Evolutionary conservation across 1,284 basidiomycete species (phyloP).

Genomic region (Ustilago loliicola): DNA sequence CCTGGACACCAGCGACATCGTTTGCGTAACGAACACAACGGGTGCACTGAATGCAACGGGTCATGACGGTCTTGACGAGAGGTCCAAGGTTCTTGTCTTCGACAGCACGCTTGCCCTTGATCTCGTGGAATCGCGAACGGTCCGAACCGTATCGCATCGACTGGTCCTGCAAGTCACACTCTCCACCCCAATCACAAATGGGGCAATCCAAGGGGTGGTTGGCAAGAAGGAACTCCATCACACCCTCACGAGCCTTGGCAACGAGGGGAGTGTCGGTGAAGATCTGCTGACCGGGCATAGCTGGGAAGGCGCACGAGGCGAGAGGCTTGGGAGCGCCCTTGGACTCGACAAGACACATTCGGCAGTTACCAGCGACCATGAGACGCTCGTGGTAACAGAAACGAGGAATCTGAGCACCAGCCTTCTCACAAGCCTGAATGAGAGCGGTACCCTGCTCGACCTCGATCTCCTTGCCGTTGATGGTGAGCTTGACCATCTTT

Average conservation of each 20-base stretch:
- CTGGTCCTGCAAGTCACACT: conserved; percentile 99
- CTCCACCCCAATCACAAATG: conserved; percentile 85
- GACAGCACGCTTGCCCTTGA: conserved; percentile 95
- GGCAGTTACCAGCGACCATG: conserved; percentile 69
- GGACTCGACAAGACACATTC: conserved; percentile 92
- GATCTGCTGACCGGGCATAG: conserved; percentile 95
- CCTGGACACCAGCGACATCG: conserved; percentile 98
- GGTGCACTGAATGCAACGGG: conserved; percentile 99
- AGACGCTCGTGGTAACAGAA: conserved; percentile 92
- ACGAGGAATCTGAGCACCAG: conserved; percentile 72
- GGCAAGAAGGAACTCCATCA: conserved; percentile 97
- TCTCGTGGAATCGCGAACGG: conserved; percentile 97
- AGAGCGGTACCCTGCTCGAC: conserved; percentile 74
- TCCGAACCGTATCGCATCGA: conserved; percentile 99
- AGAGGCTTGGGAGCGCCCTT: conserved; percentile 90
- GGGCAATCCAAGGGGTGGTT: conserved; percentile 99
- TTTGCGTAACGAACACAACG: conserved; percentile 99
- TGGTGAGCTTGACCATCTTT: conserved; percentile 70
- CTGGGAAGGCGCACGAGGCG: conserved; percentile 87
- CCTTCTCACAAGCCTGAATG: conserved; percentile 87
- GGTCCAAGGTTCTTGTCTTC: conserved; percentile 99
- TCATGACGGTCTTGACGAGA: conserved; percentile 99
- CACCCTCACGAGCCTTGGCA: conserved; percentile 89
- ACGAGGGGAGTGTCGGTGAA: conserved; percentile 95
- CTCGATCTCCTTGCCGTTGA: conserved; percentile 70